Evolutionary conservation across 1,284 basidiomycete species (phyloP).

Genomic region (Ganoderma boninense): DNA sequence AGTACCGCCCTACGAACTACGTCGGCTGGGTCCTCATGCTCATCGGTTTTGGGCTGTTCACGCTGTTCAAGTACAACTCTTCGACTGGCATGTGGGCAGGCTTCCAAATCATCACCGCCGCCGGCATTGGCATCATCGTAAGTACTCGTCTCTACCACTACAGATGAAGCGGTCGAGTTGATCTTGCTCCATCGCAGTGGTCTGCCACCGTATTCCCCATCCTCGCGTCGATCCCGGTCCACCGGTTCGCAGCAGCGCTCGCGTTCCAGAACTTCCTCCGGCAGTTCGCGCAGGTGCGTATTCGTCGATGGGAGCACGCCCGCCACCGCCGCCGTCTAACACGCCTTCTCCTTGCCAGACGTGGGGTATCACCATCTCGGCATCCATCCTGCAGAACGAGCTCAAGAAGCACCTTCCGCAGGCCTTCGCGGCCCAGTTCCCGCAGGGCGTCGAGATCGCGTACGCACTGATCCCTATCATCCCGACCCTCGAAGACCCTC

Average conservation of each 20-base stretch:
- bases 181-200: conserved; percentile 26
- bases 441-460: conserved; percentile 30
- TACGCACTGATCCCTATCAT: conserved; percentile 42
- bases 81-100: conserved; percentile 42
- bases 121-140: conserved; percentile 39
- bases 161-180: too few species aligned
- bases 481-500: conserved; percentile 27
- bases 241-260: conserved; percentile 39
- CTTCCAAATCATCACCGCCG: conserved; percentile 40
- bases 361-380: conserved; percentile 50
- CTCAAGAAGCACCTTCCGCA: conserved; percentile 45
- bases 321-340: background rate
- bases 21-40: conserved; percentile 41
- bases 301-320: too few species aligned
- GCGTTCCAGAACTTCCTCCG: conserved; percentile 42
- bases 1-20: conserved; percentile 38
- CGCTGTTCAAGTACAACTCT: conserved; percentile 37
- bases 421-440: conserved; percentile 40
- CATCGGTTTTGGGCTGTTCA: conserved; percentile 42
- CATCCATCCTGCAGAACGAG: conserved; percentile 51
- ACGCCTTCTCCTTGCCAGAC: conserved; percentile 34
- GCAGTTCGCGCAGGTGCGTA: conserved; percentile 19
- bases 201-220: conserved; percentile 43
- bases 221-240: conserved; percentile 45
- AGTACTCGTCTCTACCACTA: conserved; percentile 15